Conservation (phyloP, 768 basidiomycete genomes). For the Sarcomyxa edulis region DNA sequence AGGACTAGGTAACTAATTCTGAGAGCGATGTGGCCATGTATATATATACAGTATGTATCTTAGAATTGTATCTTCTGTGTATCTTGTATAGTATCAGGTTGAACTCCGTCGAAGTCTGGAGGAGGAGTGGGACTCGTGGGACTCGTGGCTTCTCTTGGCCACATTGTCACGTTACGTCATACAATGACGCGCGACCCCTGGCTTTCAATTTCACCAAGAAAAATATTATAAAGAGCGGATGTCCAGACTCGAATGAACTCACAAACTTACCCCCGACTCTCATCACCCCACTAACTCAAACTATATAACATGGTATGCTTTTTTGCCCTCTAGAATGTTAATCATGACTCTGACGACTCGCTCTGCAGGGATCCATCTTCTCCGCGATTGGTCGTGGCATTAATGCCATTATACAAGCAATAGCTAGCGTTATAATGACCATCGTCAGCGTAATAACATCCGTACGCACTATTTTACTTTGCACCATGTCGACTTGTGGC, state of each 20-base stretch:
- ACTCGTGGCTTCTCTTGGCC: too few species aligned
- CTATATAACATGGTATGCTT: constrained; percentile 3
- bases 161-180: not conserved
- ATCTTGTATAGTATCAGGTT: too few species aligned
- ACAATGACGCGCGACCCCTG: not conserved
- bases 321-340: not conserved
- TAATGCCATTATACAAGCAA: constrained; percentile 33
- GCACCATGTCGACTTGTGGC: too few species aligned
- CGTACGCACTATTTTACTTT: too few species aligned
- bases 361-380: constrained; percentile 33
- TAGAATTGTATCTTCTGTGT: not conserved
- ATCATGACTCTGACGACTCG: not conserved
- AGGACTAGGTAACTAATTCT: too few species aligned
- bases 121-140: too few species aligned
- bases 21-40: not conserved
- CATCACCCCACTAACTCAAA: not conserved
- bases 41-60: not conserved
- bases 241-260: not conserved
- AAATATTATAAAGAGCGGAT: constrained; percentile 1
- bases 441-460: constrained; percentile 32
- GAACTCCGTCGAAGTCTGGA: too few species aligned
- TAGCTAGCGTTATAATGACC: constrained; percentile 32
- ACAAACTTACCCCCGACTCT: not conserved
- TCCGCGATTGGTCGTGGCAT: constrained; percentile 38
- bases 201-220: not conserved